Percentiles rank a stretch among this genome's conserved stretches.
Conservation (phyloP, 495 filamentous ascomycete species). For the Xylaria intraflava region DNA sequence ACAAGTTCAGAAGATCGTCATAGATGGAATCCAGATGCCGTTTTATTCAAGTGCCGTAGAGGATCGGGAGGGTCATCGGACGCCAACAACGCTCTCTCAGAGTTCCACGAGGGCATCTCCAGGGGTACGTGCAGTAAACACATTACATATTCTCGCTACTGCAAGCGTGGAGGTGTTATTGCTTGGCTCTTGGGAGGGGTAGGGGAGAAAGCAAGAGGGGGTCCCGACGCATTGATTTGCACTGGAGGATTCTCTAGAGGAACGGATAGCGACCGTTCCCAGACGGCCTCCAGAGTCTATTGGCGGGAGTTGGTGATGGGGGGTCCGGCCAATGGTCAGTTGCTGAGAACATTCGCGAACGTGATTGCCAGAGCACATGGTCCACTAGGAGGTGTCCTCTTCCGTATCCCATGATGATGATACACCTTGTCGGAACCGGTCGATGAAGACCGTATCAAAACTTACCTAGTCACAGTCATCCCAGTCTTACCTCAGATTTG, state of each 20-base stretch:
- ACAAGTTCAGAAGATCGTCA: neutral
- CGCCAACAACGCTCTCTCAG: slow-evolving; percentile 4
- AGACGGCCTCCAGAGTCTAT: neutral
- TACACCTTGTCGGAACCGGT: neutral
- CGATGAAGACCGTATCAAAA: neutral
- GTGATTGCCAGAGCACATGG: neutral
- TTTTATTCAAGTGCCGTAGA: neutral
- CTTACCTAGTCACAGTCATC: neutral
- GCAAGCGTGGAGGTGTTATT: slow-evolving; percentile 1
- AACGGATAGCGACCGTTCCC: neutral
- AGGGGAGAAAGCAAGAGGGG: neutral
- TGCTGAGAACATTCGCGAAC: neutral
- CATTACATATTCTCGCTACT: slow-evolving; percentile 1
- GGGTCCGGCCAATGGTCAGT: neutral
- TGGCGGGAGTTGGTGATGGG: neutral
- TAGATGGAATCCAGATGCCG: neutral
- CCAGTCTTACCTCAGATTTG: too few relatives aligned
- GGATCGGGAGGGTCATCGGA: slow-evolving; percentile 4
- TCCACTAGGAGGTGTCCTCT: neutral
- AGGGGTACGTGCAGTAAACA: neutral
- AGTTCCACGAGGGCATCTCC: slow-evolving; percentile 7
- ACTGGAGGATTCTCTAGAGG: neutral
- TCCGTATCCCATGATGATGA: neutral
- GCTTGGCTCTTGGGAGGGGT: neutral
- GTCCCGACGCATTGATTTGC: neutral